Evolutionary conservation across 192 early-diverging fungal species (phyloP).

Genomic region (Jimgerdemannia lactiflua): DNA sequence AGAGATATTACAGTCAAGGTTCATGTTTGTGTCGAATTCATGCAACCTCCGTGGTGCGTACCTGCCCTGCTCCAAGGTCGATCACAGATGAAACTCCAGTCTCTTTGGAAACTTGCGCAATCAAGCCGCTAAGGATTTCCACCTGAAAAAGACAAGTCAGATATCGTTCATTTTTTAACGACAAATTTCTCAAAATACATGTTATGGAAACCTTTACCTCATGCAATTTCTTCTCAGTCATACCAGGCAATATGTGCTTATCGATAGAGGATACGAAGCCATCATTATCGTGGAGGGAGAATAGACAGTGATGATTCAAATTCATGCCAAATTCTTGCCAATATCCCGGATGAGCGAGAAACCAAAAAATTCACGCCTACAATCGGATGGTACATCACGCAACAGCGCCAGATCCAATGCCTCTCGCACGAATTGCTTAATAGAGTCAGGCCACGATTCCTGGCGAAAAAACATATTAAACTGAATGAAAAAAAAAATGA

Average conservation of each 20-base stretch:
- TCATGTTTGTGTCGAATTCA: no score
- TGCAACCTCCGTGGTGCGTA: neutral
- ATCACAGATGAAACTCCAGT: slow-evolving; percentile 49
- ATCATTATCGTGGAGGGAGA: neutral
- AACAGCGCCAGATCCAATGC: neutral
- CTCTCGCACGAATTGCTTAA: slow-evolving; percentile 32
- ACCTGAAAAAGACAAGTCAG: slow-evolving; percentile 32
- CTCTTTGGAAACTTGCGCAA: slow-evolving; percentile 46
- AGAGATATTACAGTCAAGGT: neutral
- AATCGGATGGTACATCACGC: no score
- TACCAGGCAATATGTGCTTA: slow-evolving; percentile 61
- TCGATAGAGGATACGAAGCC: slow-evolving; percentile 39
- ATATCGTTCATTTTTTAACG: no score
- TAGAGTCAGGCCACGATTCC: slow-evolving; percentile 37
- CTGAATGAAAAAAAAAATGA: no score
- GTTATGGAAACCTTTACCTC: slow-evolving; percentile 23
- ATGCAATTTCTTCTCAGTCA: slow-evolving; percentile 71
- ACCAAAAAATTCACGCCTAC: no score
- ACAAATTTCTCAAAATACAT: no score
- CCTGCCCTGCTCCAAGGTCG: slow-evolving; percentile 75
- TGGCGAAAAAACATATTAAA: neutral
- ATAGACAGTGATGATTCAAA: no score
- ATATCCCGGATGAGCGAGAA: no score
- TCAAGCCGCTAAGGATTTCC: slow-evolving; percentile 53
- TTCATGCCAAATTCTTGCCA: no score